Evolutionary conservation across 345 rosid genomes (phyloP).

Genomic region (Camelina neglecta): DNA sequence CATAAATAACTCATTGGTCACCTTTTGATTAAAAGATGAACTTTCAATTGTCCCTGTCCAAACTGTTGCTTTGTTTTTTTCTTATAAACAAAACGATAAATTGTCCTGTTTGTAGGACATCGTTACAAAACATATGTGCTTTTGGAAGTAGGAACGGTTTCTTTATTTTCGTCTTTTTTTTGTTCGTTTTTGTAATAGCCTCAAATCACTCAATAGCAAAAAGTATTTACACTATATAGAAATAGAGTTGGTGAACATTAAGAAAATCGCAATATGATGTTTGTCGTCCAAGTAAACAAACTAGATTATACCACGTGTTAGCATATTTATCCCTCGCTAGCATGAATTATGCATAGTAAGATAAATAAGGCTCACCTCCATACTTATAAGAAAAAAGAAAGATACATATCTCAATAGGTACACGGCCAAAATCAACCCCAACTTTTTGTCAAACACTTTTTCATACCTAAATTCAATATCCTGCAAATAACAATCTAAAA

Average conservation of each 20-base stretch:
- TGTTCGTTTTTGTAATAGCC: not conserved
- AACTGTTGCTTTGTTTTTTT: conserved; percentile 21
- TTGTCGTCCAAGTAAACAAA: not conserved
- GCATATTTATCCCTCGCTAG: not conserved
- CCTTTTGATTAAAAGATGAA: conserved; percentile 17
- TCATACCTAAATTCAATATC: too few relatives aligned
- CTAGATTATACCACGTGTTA: not conserved
- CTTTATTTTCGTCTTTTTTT: not conserved
- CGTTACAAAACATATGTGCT: conserved; percentile 16
- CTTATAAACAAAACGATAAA: conserved; percentile 3
- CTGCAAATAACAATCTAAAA: too few relatives aligned
- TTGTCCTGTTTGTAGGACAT: conserved; percentile 6
- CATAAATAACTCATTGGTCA: conserved; percentile 27
- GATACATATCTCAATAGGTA: too few relatives aligned
- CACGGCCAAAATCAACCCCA: too few relatives aligned
- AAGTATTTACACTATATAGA: too few relatives aligned
- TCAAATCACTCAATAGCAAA: not conserved
- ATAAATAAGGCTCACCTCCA: too few relatives aligned
- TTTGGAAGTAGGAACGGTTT: conserved; percentile 5
- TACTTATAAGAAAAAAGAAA: too few relatives aligned
- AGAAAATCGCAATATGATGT: not conserved
- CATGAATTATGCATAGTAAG: too few relatives aligned
- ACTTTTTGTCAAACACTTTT: too few relatives aligned
- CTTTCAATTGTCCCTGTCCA: conserved; percentile 35
- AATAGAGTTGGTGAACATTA: not conserved